phyloP scores from a whole-genome alignment of 129 eudicot genomes.

The Arctium minus region DNA sequence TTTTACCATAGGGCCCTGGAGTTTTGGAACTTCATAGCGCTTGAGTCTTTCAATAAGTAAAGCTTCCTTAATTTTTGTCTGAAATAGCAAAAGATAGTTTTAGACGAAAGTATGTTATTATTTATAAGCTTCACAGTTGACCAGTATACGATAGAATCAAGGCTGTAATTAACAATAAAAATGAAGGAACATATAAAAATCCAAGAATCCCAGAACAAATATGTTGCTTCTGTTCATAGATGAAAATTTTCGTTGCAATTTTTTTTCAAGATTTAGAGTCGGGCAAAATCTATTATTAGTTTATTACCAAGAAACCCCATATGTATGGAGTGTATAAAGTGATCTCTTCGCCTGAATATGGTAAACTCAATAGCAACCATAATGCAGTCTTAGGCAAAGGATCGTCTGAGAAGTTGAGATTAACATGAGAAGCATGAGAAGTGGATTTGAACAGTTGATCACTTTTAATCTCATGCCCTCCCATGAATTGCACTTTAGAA shows the following conservation, averaged over 20 bases:
- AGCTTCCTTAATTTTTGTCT: constrained; percentile 86
- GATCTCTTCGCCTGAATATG: background rate
- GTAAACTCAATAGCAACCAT: background rate
- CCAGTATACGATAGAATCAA: background rate
- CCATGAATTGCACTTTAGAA: too few species aligned
- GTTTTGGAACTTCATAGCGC: constrained; percentile 74
- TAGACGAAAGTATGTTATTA: background rate
- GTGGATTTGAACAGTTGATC: too few species aligned
- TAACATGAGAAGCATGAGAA: too few species aligned
- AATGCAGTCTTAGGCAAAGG: background rate
- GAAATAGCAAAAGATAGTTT: constrained; percentile 12
- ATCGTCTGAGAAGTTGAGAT: too few species aligned
- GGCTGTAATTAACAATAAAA: background rate
- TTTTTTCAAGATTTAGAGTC: background rate
- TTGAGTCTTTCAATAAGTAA: constrained; percentile 71
- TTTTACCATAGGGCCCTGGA: constrained; percentile 80
- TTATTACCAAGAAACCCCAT: too few species aligned
- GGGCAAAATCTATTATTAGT: background rate
- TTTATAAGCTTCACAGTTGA: background rate
- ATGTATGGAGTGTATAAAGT: background rate
- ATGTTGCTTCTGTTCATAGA: background rate
- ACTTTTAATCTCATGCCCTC: too few species aligned
- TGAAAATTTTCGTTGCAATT: background rate
- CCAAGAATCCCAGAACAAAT: background rate
- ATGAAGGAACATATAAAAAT: background rate